Percentiles rank a stretch among this genome's conserved stretches.
phyloP scores from a whole-genome alignment of 257 asterid species.

The Przewalskia tangutica region DNA sequence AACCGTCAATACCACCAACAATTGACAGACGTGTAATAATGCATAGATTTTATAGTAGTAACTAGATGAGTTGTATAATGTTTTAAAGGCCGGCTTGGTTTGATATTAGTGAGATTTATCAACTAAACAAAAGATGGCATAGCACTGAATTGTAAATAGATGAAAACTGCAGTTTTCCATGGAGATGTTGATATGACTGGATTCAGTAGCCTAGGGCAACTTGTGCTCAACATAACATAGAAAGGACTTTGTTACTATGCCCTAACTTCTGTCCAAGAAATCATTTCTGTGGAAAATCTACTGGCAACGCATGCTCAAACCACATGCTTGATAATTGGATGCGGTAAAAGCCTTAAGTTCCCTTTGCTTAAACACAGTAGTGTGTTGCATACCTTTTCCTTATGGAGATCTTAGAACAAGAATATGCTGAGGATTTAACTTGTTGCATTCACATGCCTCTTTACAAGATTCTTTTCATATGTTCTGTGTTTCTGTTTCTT shows the following conservation, averaged over 20 bases:
- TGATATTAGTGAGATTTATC: background rate
- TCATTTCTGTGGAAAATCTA: too few relatives aligned
- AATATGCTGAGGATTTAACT: background rate
- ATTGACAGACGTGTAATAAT: background rate
- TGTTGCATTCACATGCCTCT: background rate
- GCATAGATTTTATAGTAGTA: background rate
- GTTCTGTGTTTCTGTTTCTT: background rate
- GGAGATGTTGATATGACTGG: too few relatives aligned
- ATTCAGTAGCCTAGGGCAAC: too few relatives aligned
- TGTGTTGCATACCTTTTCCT: too few relatives aligned
- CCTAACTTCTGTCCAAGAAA: too few relatives aligned
- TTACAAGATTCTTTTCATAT: background rate
- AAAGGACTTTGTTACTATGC: too few relatives aligned
- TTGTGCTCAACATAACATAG: too few relatives aligned
- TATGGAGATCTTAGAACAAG: background rate
- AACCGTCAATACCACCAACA: background rate
- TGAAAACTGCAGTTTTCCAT: background rate
- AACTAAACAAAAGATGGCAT: too few relatives aligned
- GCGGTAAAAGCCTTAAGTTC: background rate
- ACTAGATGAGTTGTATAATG: background rate
- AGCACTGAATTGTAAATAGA: background rate
- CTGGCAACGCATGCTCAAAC: too few relatives aligned
- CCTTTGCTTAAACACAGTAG: background rate
- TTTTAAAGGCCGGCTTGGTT: background rate
- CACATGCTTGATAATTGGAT: background rate